Evolutionary conservation across 495 filamentous ascomycete species (phyloP), one percentile per base, ranked within the genome.

Genomic region (Neurospora pannonica): DNA sequence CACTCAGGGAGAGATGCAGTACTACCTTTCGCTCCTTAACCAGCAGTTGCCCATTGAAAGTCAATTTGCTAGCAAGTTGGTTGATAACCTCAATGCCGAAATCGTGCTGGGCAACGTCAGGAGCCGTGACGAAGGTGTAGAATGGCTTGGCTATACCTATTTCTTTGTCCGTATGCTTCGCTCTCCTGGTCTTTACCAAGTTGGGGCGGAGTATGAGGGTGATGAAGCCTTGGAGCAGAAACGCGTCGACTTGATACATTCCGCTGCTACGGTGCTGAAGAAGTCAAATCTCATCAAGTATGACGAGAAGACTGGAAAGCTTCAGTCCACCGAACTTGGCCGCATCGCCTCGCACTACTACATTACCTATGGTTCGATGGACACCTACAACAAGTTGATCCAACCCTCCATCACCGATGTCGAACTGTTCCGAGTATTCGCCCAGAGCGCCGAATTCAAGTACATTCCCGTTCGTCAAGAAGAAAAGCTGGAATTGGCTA

Each of bases 141-240:
- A 99, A 74, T 99, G 96, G 96, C 89, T 99, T 34, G 97, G 96
- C 9, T 99, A 99, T 81, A 97, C 96, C 0, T 99, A 99, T 82
- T 89, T 99, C 38, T 99, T 97, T 77, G 94, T 99, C 71, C 92
- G 96, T 19, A 99, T 99, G 96, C 88, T 98, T 72, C 91, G 96
- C 17, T 98, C 95, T 2, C 96, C 97, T 67, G 96, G 94, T 0
- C 85, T 99, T 37, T 99, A 99, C 80, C 94, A 94, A 75, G 97
- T 99, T 71, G 96, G 96, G 24, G 89, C 94, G 0, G 96, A 98
- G 77, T 99, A 98, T 75, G 93, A 97, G 75, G 90, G 96, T 46
- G 96, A 99, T 75, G 92, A 92, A 69, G 90, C 92, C 5, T 82
- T 99, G 71, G 97, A 98, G 78, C 97, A 98, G 81, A 98, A 97